Evolutionary conservation across 176 grass and related monocot genomes (phyloP).

Genomic region (Olyra latifolia): DNA sequence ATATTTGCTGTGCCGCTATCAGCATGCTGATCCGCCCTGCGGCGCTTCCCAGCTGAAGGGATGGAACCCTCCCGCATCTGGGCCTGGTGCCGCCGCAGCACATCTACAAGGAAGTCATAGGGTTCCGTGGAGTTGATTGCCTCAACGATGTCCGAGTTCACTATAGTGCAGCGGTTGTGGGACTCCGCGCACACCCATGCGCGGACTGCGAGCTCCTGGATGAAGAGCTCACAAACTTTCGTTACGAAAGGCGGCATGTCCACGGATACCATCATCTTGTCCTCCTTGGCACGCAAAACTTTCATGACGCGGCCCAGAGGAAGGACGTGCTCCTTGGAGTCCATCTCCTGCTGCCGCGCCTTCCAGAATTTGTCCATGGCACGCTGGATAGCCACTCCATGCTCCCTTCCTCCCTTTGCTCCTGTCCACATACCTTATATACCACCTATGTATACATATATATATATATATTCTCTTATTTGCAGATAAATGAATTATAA

Average conservation of each 20-base stretch:
- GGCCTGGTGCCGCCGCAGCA: neutral
- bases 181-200: conserved; percentile 2
- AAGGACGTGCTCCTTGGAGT: neutral
- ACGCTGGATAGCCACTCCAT: no score
- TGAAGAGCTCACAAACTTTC: conserved; percentile 13
- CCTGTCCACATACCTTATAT: no score
- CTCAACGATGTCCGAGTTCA: conserved; percentile 4
- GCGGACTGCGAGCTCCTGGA: conserved; percentile 13
- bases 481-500: no score
- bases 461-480: no score
- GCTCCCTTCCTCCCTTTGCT: no score
- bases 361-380: conserved; percentile 8
- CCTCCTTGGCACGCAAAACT: neutral
- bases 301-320: neutral
- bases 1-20: no score
- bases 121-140: neutral
- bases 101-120: neutral
- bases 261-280: neutral
- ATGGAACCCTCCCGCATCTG: neutral
- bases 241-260: neutral
- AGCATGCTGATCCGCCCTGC: neutral
- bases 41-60: neutral
- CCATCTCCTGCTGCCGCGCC: neutral
- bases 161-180: neutral
- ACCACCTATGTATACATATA: no score